Percentiles rank a stretch among this genome's conserved stretches.
phyloP scores from a whole-genome alignment of 257 asterid species.

The Thymus mandschuricus region DNA sequence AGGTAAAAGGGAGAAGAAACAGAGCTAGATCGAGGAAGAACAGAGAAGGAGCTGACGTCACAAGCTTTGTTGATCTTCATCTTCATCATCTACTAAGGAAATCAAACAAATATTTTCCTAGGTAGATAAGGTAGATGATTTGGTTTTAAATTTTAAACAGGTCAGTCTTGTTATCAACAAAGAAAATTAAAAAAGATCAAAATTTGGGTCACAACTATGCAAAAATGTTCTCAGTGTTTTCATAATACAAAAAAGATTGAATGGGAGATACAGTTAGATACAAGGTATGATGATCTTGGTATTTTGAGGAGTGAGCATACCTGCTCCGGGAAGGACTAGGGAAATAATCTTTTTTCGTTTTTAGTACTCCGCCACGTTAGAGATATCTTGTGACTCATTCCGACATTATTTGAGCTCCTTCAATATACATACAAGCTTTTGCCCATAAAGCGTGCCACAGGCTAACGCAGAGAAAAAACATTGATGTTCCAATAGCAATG shows the following conservation, averaged over 20 bases:
- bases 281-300: slow-evolving; percentile 25
- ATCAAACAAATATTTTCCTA: too few species aligned
- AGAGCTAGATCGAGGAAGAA: too few species aligned
- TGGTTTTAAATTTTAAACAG: too few species aligned
- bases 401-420: slow-evolving; percentile 25
- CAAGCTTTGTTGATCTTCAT: too few species aligned
- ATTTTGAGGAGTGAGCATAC: slow-evolving; percentile 30
- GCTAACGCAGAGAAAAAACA: slow-evolving; percentile 5
- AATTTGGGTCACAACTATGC: slow-evolving; percentile 18
- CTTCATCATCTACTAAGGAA: too few species aligned
- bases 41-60: too few species aligned
- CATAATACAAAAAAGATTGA: slow-evolving; percentile 22
- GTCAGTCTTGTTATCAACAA: too few species aligned
- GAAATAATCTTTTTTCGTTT: slow-evolving; percentile 25
- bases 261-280: neutral
- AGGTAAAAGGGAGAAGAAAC: too few species aligned
- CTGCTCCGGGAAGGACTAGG: slow-evolving; percentile 27
- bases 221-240: neutral
- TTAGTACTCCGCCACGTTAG: slow-evolving; percentile 15
- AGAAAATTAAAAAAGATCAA: too few species aligned
- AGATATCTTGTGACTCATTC: slow-evolving; percentile 27
- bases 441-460: slow-evolving; percentile 4
- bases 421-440: slow-evolving; percentile 15
- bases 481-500: neutral
- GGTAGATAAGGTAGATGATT: too few species aligned